Base-by-base conservation (phyloP, 2,329 filamentous ascomycete genomes). In the Endocalyx cinctus region DNA sequence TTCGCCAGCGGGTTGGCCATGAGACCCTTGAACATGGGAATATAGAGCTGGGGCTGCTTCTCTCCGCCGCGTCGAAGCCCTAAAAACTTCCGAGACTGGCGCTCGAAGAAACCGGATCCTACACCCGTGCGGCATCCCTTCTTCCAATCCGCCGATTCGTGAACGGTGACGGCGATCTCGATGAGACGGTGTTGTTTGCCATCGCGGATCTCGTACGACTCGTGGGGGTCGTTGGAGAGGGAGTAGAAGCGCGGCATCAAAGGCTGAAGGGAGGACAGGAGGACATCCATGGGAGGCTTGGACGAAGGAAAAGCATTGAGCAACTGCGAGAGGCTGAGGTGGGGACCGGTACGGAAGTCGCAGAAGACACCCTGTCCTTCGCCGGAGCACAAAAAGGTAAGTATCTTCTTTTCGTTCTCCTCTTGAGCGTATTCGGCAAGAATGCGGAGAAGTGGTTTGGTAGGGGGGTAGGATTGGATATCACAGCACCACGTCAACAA, bases 181-280 rank as follows among this genome's bases (percentile, higher is more conserved):
- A 98, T 82, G 39, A 97, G 67, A 18, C 89, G 84, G 44, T 85
- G 84, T 46, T 77, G 74, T 43, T 83, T 77, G 25, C 78, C 75
- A 43, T 84, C 83, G 42, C 79, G 75, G 15, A 80, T 74, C 42
- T 76, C 74, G 41, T 76, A 84, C 6, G 72, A 74, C 47, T 94
- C 79, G 44, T 92, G 86, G 0, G 92, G 92, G 53, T 98, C 92
- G 58, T 95, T 96, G 34, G 89, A 96, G 11, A 98, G 79, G 4
- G 90, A 97, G 67, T 98, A 98, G 69, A 98, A 98, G 39, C 92
- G 85, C 3, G 92, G 92, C 90, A 97, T 97, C 32, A 97, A 74
- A 30, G 87, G 84, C 50, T 84, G 85, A 33, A 96, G 76, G 27
- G 84, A 76, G 3, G 84, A 85, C 22, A 96, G 73, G 10, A 98